These are phyloP conservation scores for Acacia concinna DNA, from an alignment of 331 rosid species.

Conservation along the genomic window DNA sequence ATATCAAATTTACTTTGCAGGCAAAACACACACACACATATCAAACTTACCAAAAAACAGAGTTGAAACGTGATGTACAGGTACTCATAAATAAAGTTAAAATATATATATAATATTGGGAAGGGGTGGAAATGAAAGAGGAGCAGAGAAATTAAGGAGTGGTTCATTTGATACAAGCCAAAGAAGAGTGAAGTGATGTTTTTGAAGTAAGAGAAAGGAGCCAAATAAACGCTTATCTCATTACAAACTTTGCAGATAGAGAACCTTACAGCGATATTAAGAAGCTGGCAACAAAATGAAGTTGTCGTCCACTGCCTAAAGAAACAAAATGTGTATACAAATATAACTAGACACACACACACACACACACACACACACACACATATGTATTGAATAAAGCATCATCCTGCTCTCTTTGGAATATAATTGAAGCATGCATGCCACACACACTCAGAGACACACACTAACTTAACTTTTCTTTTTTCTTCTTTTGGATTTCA, in stretches of 20 bases:
- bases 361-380: too few relatives aligned
- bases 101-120: background rate
- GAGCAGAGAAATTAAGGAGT: too few relatives aligned
- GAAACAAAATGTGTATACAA: background rate
- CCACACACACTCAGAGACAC: background rate
- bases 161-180: background rate
- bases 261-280: background rate
- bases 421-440: background rate
- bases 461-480: background rate
- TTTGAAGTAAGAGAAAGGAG: background rate
- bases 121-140: background rate
- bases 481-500: constrained; percentile 54
- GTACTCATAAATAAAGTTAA: background rate
- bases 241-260: background rate
- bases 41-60: too few relatives aligned
- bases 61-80: background rate
- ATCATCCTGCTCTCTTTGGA: background rate
- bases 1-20: too few relatives aligned
- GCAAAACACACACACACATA: too few relatives aligned
- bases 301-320: background rate
- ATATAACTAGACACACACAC: too few relatives aligned
- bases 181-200: background rate
- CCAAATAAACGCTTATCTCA: background rate
- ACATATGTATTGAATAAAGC: background rate
- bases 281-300: background rate